These are phyloP conservation scores for Xylaria nigripes DNA, from an alignment of 495 filamentous ascomycete genomes.

Conservation along the genomic window DNA sequence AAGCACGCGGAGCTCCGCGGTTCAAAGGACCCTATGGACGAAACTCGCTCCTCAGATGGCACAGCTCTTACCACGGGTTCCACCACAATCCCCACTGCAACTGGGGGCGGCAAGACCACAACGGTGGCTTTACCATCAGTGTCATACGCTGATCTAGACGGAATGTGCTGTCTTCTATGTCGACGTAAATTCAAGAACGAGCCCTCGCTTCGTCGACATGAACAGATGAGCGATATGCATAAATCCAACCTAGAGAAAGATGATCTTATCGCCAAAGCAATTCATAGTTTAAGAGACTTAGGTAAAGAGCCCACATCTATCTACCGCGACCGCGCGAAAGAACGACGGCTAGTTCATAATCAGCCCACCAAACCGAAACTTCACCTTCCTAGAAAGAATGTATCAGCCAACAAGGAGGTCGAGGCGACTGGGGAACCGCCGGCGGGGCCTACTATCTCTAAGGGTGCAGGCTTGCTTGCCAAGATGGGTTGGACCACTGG, in stretches of 20 bases:
- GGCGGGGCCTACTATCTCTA: slow-evolving; percentile 49
- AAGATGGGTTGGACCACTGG: slow-evolving; percentile 90
- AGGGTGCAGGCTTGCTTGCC: slow-evolving; percentile 72
- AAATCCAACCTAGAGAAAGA: slow-evolving; percentile 59
- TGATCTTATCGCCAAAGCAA: slow-evolving; percentile 49
- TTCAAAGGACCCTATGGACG: slow-evolving; percentile 19
- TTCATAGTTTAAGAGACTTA: slow-evolving; percentile 41
- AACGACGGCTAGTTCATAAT: slow-evolving; percentile 70
- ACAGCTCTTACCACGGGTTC: slow-evolving; percentile 16
- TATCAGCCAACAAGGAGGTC: slow-evolving; percentile 20
- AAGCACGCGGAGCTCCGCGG: slow-evolving; percentile 80
- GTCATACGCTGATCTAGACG: slow-evolving; percentile 63
- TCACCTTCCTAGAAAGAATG: slow-evolving; percentile 32
- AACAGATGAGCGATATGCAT: slow-evolving; percentile 68
- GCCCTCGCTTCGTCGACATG: slow-evolving; percentile 65
- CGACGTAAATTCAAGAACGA: slow-evolving; percentile 61
- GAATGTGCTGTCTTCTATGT: slow-evolving; percentile 72
- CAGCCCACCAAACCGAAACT: slow-evolving; percentile 49
- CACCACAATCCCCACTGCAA: slow-evolving; percentile 17
- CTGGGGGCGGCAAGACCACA: slow-evolving; percentile 10
- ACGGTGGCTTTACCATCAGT: slow-evolving; percentile 10
- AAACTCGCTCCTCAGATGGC: slow-evolving; percentile 10
- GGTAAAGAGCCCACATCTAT: slow-evolving; percentile 34
- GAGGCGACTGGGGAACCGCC: slow-evolving; percentile 12
- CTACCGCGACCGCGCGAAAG: slow-evolving; percentile 79